A percentile compares a stretch with the other conserved stretches of the same genome.
Evolutionary conservation across 2,329 filamentous ascomycete genomes (phyloP).

Genomic region (Ophiocordyceps sinensis): DNA sequence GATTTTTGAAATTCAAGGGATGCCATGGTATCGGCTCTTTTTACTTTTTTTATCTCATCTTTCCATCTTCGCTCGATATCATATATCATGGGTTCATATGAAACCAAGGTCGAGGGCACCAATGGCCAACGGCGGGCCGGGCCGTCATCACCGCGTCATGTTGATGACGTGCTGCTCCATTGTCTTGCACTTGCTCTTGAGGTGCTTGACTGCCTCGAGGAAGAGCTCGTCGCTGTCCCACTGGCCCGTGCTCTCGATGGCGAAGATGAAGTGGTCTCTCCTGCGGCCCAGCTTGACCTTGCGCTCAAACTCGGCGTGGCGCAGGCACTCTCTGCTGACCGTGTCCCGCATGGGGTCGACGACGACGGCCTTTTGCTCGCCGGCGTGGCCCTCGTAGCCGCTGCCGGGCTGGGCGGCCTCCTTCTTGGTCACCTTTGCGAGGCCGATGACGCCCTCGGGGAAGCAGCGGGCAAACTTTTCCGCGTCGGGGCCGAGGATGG

Average conservation of each 20-base stretch:
- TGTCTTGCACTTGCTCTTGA: conserved; percentile 72
- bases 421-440: conserved; percentile 55
- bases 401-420: conserved; percentile 47
- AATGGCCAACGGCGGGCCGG: not conserved
- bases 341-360: conserved; percentile 84
- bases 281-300: conserved; percentile 88
- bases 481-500: conserved; percentile 77
- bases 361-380: conserved; percentile 80
- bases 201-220: conserved; percentile 68
- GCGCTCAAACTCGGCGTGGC: conserved; percentile 83
- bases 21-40: conserved; percentile 18
- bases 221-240: conserved; percentile 91
- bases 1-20: not conserved
- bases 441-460: conserved; percentile 69
- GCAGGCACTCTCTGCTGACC: conserved; percentile 80
- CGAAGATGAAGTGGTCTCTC: conserved; percentile 95
- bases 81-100: not conserved
- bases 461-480: conserved; percentile 86
- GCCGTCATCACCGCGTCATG: conserved; percentile 35
- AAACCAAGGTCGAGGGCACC: not conserved
- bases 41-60: conserved; percentile 2
- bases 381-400: conserved; percentile 59
- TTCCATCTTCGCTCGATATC: no score
- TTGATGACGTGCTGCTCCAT: conserved; percentile 57
- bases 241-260: conserved; percentile 87